Conservation (phyloP, 2,329 filamentous ascomycete species). For the Arachnopeziza araneosa region DNA sequence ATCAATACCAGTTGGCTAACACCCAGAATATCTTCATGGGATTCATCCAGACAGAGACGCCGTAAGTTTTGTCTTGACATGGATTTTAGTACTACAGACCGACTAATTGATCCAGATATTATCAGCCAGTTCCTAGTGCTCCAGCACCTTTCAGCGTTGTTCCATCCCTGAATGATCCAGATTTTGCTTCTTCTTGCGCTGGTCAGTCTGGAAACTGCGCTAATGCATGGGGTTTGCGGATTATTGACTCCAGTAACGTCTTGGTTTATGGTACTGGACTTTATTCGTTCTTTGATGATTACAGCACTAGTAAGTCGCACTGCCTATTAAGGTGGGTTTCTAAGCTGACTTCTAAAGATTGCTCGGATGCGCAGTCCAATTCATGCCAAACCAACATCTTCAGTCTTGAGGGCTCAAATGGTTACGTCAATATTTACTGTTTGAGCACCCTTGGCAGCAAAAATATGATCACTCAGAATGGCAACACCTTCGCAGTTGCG, state of each 20-base stretch:
- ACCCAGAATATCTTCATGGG: slow-evolving; percentile 25
- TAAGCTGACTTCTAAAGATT: slow-evolving; percentile 10
- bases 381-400: slow-evolving; percentile 22
- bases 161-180: slow-evolving; percentile 41
- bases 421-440: slow-evolving; percentile 17
- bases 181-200: slow-evolving; percentile 41
- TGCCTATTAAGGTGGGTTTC: neutral
- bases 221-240: slow-evolving; percentile 60
- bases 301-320: slow-evolving; percentile 32
- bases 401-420: slow-evolving; percentile 14
- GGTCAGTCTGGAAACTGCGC: slow-evolving; percentile 39
- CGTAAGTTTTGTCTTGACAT: slow-evolving; percentile 36
- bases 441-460: slow-evolving; percentile 18
- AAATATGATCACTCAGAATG: slow-evolving; percentile 20
- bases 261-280: slow-evolving; percentile 48
- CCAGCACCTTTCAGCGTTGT: slow-evolving; percentile 53
- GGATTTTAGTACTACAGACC: neutral
- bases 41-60: slow-evolving; percentile 24
- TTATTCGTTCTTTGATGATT: slow-evolving; percentile 57
- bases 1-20: slow-evolving; percentile 45
- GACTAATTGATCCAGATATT: slow-evolving; percentile 41
- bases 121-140: slow-evolving; percentile 58
- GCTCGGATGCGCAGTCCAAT: slow-evolving; percentile 10
- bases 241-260: slow-evolving; percentile 46
- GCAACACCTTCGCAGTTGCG: slow-evolving; percentile 8